Percentiles rank a stretch among this genome's conserved stretches.
Evolutionary conservation across 2,329 filamentous ascomycete species (phyloP).

Genomic region (Colletotrichum trifolii): DNA sequence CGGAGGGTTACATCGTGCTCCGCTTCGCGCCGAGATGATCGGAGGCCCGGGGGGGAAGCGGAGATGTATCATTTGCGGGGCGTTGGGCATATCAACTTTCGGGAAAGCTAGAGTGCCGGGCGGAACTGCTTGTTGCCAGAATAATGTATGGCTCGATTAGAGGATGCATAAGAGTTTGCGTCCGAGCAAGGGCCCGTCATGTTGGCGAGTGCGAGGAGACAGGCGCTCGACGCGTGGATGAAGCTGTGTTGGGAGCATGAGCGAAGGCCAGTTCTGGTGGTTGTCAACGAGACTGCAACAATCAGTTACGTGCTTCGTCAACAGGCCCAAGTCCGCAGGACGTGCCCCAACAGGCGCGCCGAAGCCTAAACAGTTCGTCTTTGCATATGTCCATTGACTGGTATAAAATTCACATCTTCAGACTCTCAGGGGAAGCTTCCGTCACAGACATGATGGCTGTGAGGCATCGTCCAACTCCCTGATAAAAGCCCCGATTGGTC

Average conservation of each 20-base stretch:
- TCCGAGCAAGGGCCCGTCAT: too few relatives aligned
- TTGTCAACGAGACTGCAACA: too few relatives aligned
- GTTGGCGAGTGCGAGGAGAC: too few relatives aligned
- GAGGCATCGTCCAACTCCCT: not conserved
- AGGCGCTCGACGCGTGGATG: too few relatives aligned
- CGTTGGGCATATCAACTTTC: too few relatives aligned
- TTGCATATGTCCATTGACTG: not conserved
- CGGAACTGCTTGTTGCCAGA: too few relatives aligned
- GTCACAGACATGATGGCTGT: conserved; percentile 1
- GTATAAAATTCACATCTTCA: not conserved
- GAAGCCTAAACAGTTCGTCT: conserved; percentile 5
- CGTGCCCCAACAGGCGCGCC: not conserved
- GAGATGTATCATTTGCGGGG: not conserved
- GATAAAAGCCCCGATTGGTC: not conserved
- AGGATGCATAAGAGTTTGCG: too few relatives aligned
- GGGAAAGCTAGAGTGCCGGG: too few relatives aligned
- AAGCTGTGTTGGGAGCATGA: too few relatives aligned
- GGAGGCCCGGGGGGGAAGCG: not conserved
- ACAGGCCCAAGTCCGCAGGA: too few relatives aligned
- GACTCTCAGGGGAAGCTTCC: conserved; percentile 1
- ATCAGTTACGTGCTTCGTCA: not conserved
- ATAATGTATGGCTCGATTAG: too few relatives aligned
- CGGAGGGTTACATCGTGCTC: conserved; percentile 13
- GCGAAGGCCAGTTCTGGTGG: too few relatives aligned
- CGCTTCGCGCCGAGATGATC: conserved; percentile 5